These are phyloP conservation scores for Sanghuangporus baumii DNA, from an alignment of 1,284 basidiomycete species.

Conservation along the genomic window DNA sequence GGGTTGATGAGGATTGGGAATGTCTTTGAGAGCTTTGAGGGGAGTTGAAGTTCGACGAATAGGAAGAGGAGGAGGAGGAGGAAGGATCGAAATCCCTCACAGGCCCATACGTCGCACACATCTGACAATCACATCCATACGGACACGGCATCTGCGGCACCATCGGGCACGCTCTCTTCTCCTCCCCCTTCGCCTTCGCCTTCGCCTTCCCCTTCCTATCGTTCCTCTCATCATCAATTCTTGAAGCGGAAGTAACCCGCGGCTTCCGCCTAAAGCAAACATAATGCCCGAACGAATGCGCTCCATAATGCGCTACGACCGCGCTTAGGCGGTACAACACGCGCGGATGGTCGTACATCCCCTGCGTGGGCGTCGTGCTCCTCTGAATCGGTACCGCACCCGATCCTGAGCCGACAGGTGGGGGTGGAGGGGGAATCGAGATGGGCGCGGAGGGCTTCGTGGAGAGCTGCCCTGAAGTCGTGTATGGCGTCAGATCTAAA, in stretches of 20 bases:
- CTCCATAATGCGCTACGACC: conserved; percentile 86
- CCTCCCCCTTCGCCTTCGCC: conserved; percentile 20
- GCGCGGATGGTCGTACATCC: conserved; percentile 42
- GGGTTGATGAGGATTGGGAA: too few species aligned
- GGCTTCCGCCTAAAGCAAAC: conserved; percentile 85
- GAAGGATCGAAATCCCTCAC: conserved; percentile 32
- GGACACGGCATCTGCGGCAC: conserved; percentile 48
- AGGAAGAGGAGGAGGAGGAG: conserved; percentile 11
- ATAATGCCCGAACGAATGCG: conserved; percentile 88
- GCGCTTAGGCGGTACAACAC: conserved; percentile 77
- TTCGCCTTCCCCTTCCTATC: conserved; percentile 20
- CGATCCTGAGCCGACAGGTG: neutral
- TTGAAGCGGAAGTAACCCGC: conserved; percentile 22
- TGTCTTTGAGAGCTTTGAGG: too few species aligned
- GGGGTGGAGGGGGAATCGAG: conserved; percentile 46
- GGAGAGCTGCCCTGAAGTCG: conserved; percentile 70
- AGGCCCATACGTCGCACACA: conserved; percentile 35
- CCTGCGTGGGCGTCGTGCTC: conserved; percentile 49
- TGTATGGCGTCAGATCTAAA: conserved; percentile 81
- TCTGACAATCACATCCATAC: conserved; percentile 39
- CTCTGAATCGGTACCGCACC: conserved; percentile 31
- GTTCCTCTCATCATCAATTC: neutral
- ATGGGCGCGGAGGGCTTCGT: conserved; percentile 61
- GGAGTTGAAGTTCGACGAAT: too few species aligned
- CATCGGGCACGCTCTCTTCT: conserved; percentile 29